Conservation (phyloP, 176 grass and related monocot genomes). For the Guadua angustifolia region DNA sequence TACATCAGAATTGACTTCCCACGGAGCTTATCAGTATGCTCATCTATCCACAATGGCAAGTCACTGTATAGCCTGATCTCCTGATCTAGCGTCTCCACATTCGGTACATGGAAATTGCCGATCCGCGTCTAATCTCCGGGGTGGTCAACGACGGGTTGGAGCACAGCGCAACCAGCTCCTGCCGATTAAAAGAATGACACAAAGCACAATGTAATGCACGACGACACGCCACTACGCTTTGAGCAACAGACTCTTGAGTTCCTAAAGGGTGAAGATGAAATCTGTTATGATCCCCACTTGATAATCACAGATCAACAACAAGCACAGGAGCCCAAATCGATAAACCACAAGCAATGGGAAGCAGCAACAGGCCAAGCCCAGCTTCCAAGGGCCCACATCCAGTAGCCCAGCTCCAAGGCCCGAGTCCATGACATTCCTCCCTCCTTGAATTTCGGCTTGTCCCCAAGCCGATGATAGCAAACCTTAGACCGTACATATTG, state of each 20-base stretch:
- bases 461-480: too few species aligned
- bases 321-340: too few species aligned
- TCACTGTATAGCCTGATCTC: conserved; percentile 94
- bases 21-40: conserved; percentile 67
- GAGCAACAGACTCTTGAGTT: neutral
- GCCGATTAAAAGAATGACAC: conserved; percentile 38
- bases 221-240: neutral
- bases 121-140: conserved; percentile 79
- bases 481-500: too few species aligned
- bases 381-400: too few species aligned
- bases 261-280: neutral
- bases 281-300: too few species aligned
- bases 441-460: too few species aligned
- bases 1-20: conserved; percentile 92
- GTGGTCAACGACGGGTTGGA: conserved; percentile 50
- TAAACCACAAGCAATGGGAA: too few species aligned
- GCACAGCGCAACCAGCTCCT: conserved; percentile 90
- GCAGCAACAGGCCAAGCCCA: too few species aligned
- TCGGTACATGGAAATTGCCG: conserved; percentile 79
- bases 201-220: neutral
- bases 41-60: conserved; percentile 78
- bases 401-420: too few species aligned
- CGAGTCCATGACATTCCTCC: too few species aligned
- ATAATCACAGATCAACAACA: too few species aligned
- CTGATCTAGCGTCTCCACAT: conserved; percentile 73